Evolutionary conservation across 208 protist genomes (phyloP).

Genomic region (Vickermania ingenoplastis): DNA sequence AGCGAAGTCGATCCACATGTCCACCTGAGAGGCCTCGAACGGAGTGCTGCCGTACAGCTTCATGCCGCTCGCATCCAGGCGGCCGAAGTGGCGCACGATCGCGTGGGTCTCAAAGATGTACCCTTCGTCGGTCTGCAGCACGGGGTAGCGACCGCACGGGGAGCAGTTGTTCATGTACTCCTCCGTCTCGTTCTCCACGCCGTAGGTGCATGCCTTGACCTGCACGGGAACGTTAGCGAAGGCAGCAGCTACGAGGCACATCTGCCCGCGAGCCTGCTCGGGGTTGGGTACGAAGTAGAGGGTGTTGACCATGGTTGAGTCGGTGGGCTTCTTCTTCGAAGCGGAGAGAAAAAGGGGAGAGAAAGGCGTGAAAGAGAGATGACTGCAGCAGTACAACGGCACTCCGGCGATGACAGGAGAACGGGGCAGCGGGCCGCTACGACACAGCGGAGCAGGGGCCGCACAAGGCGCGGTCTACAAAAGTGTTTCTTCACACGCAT

Average conservation of each 20-base stretch:
- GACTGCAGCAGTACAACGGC: too few species aligned
- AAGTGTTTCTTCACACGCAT: too few species aligned
- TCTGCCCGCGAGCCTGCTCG: conserved; percentile 44
- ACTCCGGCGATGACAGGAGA: too few species aligned
- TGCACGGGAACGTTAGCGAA: conserved; percentile 29
- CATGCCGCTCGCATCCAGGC: conserved; percentile 18
- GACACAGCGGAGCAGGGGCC: too few species aligned
- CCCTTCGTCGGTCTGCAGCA: conserved; percentile 51
- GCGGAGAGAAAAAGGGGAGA: too few species aligned
- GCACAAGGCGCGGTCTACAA: too few species aligned
- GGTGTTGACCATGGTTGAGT: conserved; percentile 12
- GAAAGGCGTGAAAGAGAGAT: too few species aligned
- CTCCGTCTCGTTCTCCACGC: conserved; percentile 24
- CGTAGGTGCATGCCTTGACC: conserved; percentile 28
- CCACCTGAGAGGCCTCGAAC: too few species aligned
- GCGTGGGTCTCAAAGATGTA: conserved; percentile 80
- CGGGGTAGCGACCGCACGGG: conserved; percentile 63
- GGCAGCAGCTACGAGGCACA: conserved; percentile 41
- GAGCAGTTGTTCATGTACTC: conserved; percentile 47
- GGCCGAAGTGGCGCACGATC: conserved; percentile 71
- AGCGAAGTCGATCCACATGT: conserved; percentile 82
- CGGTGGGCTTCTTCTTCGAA: too few species aligned
- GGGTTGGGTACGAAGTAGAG: conserved; percentile 7
- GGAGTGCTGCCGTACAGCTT: conserved; percentile 69
- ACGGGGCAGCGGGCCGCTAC: too few species aligned